Base-by-base conservation (phyloP, 306 rosid genomes). In the cucumber (Cucumis sativus) region DNA sequence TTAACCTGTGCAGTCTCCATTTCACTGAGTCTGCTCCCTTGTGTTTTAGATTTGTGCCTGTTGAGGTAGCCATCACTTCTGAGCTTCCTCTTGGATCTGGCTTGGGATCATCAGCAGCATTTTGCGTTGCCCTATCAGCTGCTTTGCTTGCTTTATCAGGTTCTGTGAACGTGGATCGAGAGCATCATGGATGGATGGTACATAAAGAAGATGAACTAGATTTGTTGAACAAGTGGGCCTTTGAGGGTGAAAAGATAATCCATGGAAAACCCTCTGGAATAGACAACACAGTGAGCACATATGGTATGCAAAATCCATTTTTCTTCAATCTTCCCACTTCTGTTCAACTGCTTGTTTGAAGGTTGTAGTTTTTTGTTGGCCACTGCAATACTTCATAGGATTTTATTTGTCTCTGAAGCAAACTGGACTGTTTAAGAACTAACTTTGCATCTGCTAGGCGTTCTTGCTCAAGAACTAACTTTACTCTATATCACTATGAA, bases 181-280 rank as follows among this genome's bases (percentile, higher is more conserved):
- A 69, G 79, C 89, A 81, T 62, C 85, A 79, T 78, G 97, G 85
- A 30, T 95, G 99, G 99, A 76, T 74, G 7, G 76, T 37, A 77
- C 90, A 82, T 83, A 86, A 84, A 40, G 92, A 84, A 76, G 84
- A 82, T 30, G 96, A 90, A 15, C 92, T 89, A 61, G 93, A 83
- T 11, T 87, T 92, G 82, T 83, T 95, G 35, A 95, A 95, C 82
- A 90, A 84, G 82, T 95, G 97, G 99, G 99, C 99, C 49, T 92
- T 89, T 85, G 99, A 95, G 88, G 99, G 99, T 65, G 99, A 95
- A 84, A 95, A 88, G 87, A 92, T 95, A 56, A 72, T 95, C 72
- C 99, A 95, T 83, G 99, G 99, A 80, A 92, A 83, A 80, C 99
- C 99, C 16, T 95, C 99, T 82, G 99, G 99, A 79, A 88, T 95